phyloP scores from a whole-genome alignment of 1,139 yeast species.

The Geotrichum fermentans region DNA sequence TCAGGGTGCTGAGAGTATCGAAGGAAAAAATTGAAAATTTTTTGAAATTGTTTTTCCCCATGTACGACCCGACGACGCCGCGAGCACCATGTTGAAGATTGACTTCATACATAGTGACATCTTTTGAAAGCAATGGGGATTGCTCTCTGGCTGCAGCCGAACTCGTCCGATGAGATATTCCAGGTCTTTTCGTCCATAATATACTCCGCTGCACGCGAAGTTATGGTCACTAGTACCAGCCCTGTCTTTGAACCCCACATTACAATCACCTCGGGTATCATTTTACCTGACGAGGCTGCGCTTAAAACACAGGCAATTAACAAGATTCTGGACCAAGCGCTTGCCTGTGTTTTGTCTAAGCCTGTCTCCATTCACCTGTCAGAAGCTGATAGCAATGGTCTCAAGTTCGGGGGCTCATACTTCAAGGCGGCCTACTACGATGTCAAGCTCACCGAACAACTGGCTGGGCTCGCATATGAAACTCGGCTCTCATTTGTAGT shows the following conservation, averaged over 20 bases:
- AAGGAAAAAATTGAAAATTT: no score
- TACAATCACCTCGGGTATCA: conserved; percentile 7
- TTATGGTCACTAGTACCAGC: no score
- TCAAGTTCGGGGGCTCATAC: background rate
- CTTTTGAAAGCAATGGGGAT: background rate
- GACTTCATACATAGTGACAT: no score
- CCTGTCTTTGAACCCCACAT: conserved; percentile 7
- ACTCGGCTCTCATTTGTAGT: background rate
- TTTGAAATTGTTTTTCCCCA: no score
- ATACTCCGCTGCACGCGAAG: background rate
- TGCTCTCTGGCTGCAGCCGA: background rate
- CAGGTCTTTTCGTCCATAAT: no score
- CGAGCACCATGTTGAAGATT: no score
- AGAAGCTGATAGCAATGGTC: background rate
- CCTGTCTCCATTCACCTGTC: no score
- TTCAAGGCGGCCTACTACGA: conserved; percentile 4
- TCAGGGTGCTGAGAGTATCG: no score
- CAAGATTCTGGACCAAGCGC: background rate
- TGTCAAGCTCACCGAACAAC: background rate
- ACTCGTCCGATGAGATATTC: background rate
- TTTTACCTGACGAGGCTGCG: background rate
- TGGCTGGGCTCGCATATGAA: background rate
- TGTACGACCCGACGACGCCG: no score
- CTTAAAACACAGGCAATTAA: background rate
- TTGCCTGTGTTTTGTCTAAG: background rate